A percentile compares a stretch with the other conserved stretches of the same genome.
These are phyloP conservation scores for Xanthoconium separans DNA, from an alignment of 1,284 basidiomycete species.

Conservation along the genomic window DNA sequence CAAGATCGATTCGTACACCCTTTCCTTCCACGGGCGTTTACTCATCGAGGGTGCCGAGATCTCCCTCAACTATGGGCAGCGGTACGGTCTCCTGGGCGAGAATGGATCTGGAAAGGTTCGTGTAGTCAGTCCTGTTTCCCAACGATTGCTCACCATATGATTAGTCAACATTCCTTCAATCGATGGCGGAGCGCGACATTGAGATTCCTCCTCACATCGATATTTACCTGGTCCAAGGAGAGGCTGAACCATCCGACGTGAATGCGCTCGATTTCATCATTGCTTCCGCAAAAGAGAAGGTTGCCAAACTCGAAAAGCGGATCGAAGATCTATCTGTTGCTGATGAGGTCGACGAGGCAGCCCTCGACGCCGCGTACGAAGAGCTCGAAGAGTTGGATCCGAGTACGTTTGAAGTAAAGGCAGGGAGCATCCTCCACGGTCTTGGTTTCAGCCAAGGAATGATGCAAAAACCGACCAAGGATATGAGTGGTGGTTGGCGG, in stretches of 20 bases:
- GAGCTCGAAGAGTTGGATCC: constrained; percentile 98
- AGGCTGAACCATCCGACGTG: constrained; percentile 94
- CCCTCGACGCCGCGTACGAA: constrained; percentile 87
- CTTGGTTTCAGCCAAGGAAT: constrained; percentile 89
- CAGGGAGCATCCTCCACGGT: constrained; percentile 94
- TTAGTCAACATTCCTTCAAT: constrained; percentile 68
- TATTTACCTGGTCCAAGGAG: constrained; percentile 95
- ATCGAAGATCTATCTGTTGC: constrained; percentile 93
- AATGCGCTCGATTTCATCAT: constrained; percentile 98
- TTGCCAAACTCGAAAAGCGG: constrained; percentile 91
- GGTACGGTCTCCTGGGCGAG: constrained; percentile 94
- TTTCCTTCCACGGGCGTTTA: constrained; percentile 96
- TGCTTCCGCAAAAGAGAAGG: constrained; percentile 90
- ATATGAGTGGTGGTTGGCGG: constrained; percentile 99
- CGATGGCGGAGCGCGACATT: constrained; percentile 90
- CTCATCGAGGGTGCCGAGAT: constrained; percentile 90
- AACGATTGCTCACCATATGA: constrained; percentile 10
- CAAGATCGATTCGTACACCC: constrained; percentile 95
- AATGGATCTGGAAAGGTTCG: constrained; percentile 97
- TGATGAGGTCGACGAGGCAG: constrained; percentile 87
- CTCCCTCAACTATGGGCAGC: constrained; percentile 94
- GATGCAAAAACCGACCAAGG: constrained; percentile 97
- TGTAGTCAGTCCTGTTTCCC: constrained; percentile 6
- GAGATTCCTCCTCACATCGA: constrained; percentile 95
- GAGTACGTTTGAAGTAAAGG: constrained; percentile 93